Evolutionary conservation across 129 eudicot genomes (phyloP).

Genomic region (Pulicaria dysenterica): DNA sequence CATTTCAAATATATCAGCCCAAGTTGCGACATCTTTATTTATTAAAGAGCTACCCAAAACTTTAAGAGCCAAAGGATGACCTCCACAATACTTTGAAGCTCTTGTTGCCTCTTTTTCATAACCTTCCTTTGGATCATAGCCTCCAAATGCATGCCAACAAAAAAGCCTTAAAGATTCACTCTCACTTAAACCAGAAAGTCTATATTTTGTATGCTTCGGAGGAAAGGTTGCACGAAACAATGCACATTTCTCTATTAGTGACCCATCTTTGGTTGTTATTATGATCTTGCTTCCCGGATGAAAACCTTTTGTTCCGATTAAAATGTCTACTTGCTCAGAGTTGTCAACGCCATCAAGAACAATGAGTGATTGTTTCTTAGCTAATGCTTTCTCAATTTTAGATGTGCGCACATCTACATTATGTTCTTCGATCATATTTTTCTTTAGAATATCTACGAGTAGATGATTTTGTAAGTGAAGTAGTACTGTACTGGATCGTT

Average conservation of each 20-base stretch:
- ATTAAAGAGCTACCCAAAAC: constrained; percentile 5
- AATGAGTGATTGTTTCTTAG: background rate
- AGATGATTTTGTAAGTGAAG: background rate
- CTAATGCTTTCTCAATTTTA: background rate
- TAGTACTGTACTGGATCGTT: background rate
- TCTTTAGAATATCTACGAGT: background rate
- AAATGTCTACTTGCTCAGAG: background rate
- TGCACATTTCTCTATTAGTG: constrained; percentile 14
- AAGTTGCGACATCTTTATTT: background rate
- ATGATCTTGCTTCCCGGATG: constrained; percentile 17
- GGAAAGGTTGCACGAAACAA: background rate
- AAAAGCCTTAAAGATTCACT: background rate
- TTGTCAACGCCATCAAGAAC: constrained; percentile 25
- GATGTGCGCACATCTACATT: background rate
- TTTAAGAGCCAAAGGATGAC: constrained; percentile 16
- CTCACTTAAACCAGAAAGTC: background rate
- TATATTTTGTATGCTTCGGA: background rate
- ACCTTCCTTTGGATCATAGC: constrained; percentile 7
- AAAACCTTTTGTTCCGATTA: background rate
- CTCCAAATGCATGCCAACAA: constrained; percentile 24
- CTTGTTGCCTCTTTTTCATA: constrained; percentile 1
- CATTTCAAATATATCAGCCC: background rate
- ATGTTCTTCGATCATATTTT: background rate
- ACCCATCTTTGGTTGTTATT: constrained; percentile 11
- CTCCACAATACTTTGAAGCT: constrained; percentile 15